phyloP scores from a whole-genome alignment of 768 basidiomycete species.

The Russula sp. region DNA sequence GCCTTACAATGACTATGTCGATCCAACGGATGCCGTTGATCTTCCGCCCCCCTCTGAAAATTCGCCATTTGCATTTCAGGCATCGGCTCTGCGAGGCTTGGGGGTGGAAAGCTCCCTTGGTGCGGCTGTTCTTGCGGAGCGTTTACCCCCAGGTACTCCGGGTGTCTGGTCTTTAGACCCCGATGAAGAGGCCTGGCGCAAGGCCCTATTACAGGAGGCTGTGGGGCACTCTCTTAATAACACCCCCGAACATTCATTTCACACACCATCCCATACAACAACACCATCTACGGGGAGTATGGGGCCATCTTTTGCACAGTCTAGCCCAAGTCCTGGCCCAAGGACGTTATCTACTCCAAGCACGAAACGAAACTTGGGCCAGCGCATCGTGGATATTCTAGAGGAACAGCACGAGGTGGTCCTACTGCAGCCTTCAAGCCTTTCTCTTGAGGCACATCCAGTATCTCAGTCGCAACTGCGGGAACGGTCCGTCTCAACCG shows the following conservation, averaged over 20 bases:
- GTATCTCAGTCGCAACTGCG: constrained; percentile 1
- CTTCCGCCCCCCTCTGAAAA: constrained; percentile 64
- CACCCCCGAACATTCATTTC: constrained; percentile 46
- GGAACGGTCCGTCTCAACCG: constrained; percentile 19
- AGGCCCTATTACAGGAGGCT: constrained; percentile 69
- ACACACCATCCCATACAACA: constrained; percentile 33
- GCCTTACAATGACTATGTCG: constrained; percentile 60
- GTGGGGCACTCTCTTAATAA: constrained; percentile 72
- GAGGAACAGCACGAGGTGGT: constrained; percentile 25
- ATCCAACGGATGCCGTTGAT: constrained; percentile 83
- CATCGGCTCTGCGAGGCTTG: constrained; percentile 68
- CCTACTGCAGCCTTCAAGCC: not conserved
- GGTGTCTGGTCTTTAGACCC: constrained; percentile 53
- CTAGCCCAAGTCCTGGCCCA: constrained; percentile 20
- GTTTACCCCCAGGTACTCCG: constrained; percentile 63
- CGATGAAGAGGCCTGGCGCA: constrained; percentile 69
- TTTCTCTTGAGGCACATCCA: not conserved
- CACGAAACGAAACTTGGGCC: constrained; percentile 29
- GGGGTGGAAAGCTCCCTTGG: constrained; percentile 73
- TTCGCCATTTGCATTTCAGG: constrained; percentile 72
- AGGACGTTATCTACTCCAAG: constrained; percentile 20
- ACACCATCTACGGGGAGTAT: constrained; percentile 33
- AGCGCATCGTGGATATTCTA: constrained; percentile 27
- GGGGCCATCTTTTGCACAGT: constrained; percentile 28
- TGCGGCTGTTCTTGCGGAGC: constrained; percentile 71